phyloP scores from a whole-genome alignment of 192 early-diverging fungal species.

The Umbelopsis vinacea region DNA sequence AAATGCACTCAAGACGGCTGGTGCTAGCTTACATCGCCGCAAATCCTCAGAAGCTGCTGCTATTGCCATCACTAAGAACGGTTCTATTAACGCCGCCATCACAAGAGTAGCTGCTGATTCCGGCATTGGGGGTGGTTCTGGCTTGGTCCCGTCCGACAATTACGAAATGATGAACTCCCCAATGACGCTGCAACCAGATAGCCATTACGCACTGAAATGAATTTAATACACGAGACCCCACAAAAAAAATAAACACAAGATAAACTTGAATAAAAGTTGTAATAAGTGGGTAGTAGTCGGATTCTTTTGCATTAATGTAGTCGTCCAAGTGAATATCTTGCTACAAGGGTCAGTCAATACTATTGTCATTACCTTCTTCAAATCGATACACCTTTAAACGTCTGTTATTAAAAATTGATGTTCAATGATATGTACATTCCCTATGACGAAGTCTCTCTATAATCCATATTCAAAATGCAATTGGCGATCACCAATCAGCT shows the following conservation, averaged over 20 bases:
- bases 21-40: constrained; percentile 22
- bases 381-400: too few relatives aligned
- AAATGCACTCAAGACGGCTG: constrained; percentile 20
- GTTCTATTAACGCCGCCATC: constrained; percentile 32
- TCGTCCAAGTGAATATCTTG: too few relatives aligned
- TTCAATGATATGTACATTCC: too few relatives aligned
- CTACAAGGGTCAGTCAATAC: too few relatives aligned
- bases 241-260: too few relatives aligned
- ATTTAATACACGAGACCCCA: not conserved
- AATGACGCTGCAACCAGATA: not conserved
- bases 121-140: constrained; percentile 8
- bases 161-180: not conserved
- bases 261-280: not conserved
- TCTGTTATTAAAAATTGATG: too few relatives aligned
- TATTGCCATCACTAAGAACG: constrained; percentile 32
- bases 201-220: constrained; percentile 13
- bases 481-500: constrained; percentile 7
- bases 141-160: not conserved
- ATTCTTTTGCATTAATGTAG: too few relatives aligned
- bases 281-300: too few relatives aligned
- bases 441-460: not conserved
- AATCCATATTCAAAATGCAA: constrained; percentile 23
- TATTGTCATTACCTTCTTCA: too few relatives aligned
- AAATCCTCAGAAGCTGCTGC: constrained; percentile 33
- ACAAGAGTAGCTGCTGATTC: constrained; percentile 30